Base-by-base conservation (phyloP, 305 asterid species). In the Fraxinus albicans region DNA sequence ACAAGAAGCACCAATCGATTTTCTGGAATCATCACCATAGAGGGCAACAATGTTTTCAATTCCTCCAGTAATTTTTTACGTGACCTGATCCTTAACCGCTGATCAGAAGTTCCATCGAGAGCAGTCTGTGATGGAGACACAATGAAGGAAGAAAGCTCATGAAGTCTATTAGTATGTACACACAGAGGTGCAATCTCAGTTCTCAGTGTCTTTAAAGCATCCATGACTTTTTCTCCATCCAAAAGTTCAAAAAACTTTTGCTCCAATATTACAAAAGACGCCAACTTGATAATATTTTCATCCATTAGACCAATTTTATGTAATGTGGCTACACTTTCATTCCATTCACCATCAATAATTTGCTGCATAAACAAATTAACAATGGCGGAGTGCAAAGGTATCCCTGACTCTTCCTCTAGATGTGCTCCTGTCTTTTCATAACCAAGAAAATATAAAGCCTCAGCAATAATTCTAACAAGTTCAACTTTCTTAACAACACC, bases 351-450 rank as follows among this genome's bases (percentile, higher is more conserved):
- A 21, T 81, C 85, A 79, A 80, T 77, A 72, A 84, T 82, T 80
- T 87, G 87, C 78, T 85, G 86, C 80, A 80, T 81, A 55, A 87
- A 85, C 36, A 83, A 77, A 83, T 25, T 69, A 38, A 85, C 82
- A 21, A 13, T 44, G 42, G 83, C 63, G 17, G 85, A 70, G 29
- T 83, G 88, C 82, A 87, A 83, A 9, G 77, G 79, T 78, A 87
- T 85, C 40, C 85, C 85, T 1, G 88, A 83, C 53, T 87, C 89
- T 85, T 87, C 86, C 86, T 87, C 86, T 36, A 87, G 85, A 38
- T 53, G 85, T 3, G 82, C 86, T 7, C 88, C 85, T 3, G 89
- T 83, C 80, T 82, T 85, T 82, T 80, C 79, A 83, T 82, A 87
- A 47, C 89, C 89, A 60, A 87, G 89, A 40, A 84, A 87, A 65